Base-by-base conservation (phyloP, 805 yeast species). In the Wickerhamiella hasegawae region DNA sequence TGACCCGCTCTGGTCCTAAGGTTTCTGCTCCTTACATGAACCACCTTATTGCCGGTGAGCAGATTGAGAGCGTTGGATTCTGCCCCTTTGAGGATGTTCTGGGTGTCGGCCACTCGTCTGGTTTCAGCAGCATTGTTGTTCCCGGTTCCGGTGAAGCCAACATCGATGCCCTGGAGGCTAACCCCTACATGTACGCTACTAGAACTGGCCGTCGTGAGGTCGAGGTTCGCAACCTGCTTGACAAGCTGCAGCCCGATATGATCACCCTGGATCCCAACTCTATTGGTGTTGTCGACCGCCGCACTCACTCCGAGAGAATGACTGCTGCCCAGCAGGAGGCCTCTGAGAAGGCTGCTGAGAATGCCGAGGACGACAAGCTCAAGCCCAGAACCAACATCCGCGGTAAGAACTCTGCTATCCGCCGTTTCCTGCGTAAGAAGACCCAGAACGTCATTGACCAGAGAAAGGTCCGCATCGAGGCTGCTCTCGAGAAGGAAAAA, bases 111-210 rank as follows among this genome's bases (percentile, higher is more conserved):
- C 92, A 83, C 53, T 65, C 69, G 34, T 57, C 60, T 1, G 94
- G 95, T 31, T 65, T 84, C 28, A 69, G 76, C n/a, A 75, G 90
- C n/a, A 46, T 90, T 40, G 77, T 90, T 45, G 68, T 90, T 39
- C 98, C 98, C 28, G 98, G 98, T 18, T 65, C 96, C 28, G 98
- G 98, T 63, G 98, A 90, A 61, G 95, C 98, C 42, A 90, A 90
- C 59, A 84, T 71, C 55, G 98, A 90, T 62, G 84, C 97, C 3
- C 58, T 84, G 54, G 98, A 90, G 59, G 58, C 74, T 49, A 90
- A 90, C 56, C 98, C 98, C 43, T 90, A 67, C 59, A 94, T 83
- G 57, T 83, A 68, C 55, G 97, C 92, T 51, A 71, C 94, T 8
- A 73, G 80, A 36, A 77, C 81, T 54, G 96, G 85, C 61, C 76